Base-by-base conservation (phyloP, 1,284 basidiomycete species). In the Trichosporon faecale region DNA sequence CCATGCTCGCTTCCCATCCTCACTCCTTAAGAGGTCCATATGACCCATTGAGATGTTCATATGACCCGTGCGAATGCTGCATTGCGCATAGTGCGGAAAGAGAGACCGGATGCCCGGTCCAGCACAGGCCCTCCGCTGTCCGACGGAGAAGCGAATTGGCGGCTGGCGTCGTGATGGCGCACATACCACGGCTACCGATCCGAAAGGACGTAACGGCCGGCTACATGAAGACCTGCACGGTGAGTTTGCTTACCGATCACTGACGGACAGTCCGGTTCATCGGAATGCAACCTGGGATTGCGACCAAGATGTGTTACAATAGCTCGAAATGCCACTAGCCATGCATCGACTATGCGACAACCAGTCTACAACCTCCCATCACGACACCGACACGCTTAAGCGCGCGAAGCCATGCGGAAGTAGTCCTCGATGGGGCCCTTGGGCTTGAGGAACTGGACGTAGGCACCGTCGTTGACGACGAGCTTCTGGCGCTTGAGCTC, bases 401-500 rank as follows among this genome's bases (percentile, higher is more conserved):
- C 93, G 81, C 88, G 89, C 77, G 92, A 88, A 84, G 93, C 91
- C 76, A 89, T 90, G 76, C 90, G 89, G 74, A 97, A 87, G 88
- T 96, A 96, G 82, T 87, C 80, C 86, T 93, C 90, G 72, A 96
- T 88, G 72, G 88, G 88, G 74, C 94, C 94, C 86, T 90, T 91
- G 72, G 92, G 91, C 79, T 91, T 89, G 85, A 96, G 92, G 87
- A 92, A 95, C 86, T 95, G 90, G 70, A 84, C 84, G 81, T 84
- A 85, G 64, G 82, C 82, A 78, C 84, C 84, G 78, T 85, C 84
- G 76, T 92, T 91, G 83, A 93, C 84, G 78, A 94, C 92, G 83
- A 88, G 88, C 88, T 94, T 94, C 68, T 94, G 90, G 82, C 90
- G 89, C 88, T 95, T 95, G 77, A 95, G 87, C 85, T 90, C 90